Base-by-base conservation (phyloP, 2,329 filamentous ascomycete species). In the Xylaria hypoxylon region DNA sequence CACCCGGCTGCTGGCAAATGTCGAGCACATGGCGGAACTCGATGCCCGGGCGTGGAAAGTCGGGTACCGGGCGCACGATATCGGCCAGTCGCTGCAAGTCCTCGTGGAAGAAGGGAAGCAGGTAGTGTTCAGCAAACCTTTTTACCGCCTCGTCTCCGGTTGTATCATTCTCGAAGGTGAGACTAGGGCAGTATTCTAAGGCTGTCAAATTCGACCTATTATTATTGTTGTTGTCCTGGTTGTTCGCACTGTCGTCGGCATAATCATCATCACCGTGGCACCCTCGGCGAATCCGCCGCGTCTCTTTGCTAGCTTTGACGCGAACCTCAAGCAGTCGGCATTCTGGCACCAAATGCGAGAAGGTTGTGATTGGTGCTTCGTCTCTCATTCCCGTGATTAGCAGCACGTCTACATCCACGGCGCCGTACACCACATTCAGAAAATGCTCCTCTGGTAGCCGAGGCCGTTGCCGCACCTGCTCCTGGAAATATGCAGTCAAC, bases 321-420 rank as follows among this genome's bases (percentile, higher is more conserved):
- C 74, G 79, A 67, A 90, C 77, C 38, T 90, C 88, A 52, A 90
- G 38, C 19, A 90, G 64, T 68, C 79, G 85, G 65, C 78, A 84
- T 1, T 80, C 74, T 55, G 86, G 81, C 11, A 88, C 83, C 26
- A 89, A 72, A 78, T 85, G 83, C n/a, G 84, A 85, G 0, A 88
- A 83, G 13, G 68, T 47, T 67, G 85, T 78, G 11, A 89, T 80
- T 0, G 88, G 88, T 5, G 86, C 83, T 53, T 85, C 78, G 55
- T 91, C 88, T 79, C 87, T 84, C 84, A 90, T 86, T 0, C 87
- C 88, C 0, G 87, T 90, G 69, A 91, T 85, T 0, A 90, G 64
- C 48, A 90, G 76, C 53, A 89, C 85, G 62, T 89, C 84, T 2
- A 81, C 78, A 74, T 81, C 80, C 56, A 11, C 68, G 5, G 80